Evolutionary conservation across 257 asterid genomes (phyloP).

Genomic region (Vinca minor): DNA sequence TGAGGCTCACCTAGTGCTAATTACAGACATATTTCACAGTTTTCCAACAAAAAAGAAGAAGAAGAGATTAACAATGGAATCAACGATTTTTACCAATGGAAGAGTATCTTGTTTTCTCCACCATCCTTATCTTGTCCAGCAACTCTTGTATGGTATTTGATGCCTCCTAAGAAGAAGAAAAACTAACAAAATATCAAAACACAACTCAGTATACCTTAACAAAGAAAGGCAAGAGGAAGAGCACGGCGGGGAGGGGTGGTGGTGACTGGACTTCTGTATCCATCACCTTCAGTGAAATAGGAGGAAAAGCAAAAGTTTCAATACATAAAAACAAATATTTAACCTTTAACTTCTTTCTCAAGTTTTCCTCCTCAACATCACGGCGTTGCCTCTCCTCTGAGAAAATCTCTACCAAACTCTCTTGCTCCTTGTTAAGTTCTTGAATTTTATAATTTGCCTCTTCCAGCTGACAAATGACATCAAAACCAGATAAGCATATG

Average conservation of each 20-base stretch:
- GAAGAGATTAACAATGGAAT: too few species aligned
- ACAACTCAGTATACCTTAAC: neutral
- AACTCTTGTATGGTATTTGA: constrained; percentile 55
- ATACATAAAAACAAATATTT: neutral
- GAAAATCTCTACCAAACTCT: constrained; percentile 57
- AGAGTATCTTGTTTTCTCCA: constrained; percentile 30
- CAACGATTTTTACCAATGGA: constrained; percentile 8
- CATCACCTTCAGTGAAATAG: neutral
- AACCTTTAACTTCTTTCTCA: constrained; percentile 71
- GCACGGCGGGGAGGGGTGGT: too few species aligned
- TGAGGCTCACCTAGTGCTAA: too few species aligned
- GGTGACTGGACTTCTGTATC: neutral
- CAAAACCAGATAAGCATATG: neutral
- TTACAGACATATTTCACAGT: too few species aligned
- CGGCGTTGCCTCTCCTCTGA: constrained; percentile 89
- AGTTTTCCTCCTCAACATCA: constrained; percentile 55
- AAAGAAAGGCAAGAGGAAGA: neutral
- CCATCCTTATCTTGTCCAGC: constrained; percentile 35
- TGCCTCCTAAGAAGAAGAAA: constrained; percentile 43
- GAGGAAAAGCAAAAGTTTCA: neutral
- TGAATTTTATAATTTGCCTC: constrained; percentile 37
- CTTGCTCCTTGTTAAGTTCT: constrained; percentile 67
- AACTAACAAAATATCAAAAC: neutral
- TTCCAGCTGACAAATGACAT: constrained; percentile 40
- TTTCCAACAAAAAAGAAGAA: too few species aligned